These are phyloP conservation scores for Daldinia loculata DNA, from an alignment of 495 filamentous ascomycete species.

Conservation along the genomic window DNA sequence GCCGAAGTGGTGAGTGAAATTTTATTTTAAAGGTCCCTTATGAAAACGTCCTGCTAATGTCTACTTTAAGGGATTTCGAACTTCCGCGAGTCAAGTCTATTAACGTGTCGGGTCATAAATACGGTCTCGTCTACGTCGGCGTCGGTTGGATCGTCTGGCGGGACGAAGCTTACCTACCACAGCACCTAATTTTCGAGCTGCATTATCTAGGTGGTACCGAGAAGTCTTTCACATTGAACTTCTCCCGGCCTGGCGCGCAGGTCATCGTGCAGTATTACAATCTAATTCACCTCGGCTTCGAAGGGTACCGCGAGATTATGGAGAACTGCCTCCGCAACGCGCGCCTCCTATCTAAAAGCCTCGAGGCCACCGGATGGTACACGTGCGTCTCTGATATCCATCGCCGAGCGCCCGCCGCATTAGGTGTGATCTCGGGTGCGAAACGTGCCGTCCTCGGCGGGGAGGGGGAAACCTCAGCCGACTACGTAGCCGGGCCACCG, in stretches of 20 bases:
- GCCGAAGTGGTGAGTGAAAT: conserved; percentile 60
- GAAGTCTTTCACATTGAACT: conserved; percentile 78
- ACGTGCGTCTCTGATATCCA: conserved; percentile 76
- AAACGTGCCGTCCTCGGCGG: conserved; percentile 46
- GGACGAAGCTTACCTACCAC: conserved; percentile 71
- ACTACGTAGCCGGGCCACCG: conserved; percentile 73
- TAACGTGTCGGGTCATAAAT: conserved; percentile 79
- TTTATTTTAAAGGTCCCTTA: too few species aligned
- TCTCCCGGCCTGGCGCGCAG: conserved; percentile 75
- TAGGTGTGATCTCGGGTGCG: conserved; percentile 39
- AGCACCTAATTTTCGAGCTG: conserved; percentile 75
- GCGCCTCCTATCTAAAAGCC: conserved; percentile 69
- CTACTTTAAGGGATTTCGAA: conserved; percentile 66
- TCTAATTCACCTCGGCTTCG: conserved; percentile 75
- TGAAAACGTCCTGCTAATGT: background rate
- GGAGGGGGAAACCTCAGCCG: conserved; percentile 61
- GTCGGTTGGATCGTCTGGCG: conserved; percentile 82
- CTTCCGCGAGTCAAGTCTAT: conserved; percentile 78
- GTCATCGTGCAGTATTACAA: conserved; percentile 82
- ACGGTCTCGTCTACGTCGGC: conserved; percentile 75
- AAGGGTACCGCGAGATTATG: conserved; percentile 72
- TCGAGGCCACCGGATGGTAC: conserved; percentile 77
- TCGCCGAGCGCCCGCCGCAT: conserved; percentile 47
- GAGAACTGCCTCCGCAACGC: conserved; percentile 77
- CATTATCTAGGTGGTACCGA: conserved; percentile 81